Evolutionary conservation across 306 rosid species (phyloP).

Genomic region (Carpinus viminea): DNA sequence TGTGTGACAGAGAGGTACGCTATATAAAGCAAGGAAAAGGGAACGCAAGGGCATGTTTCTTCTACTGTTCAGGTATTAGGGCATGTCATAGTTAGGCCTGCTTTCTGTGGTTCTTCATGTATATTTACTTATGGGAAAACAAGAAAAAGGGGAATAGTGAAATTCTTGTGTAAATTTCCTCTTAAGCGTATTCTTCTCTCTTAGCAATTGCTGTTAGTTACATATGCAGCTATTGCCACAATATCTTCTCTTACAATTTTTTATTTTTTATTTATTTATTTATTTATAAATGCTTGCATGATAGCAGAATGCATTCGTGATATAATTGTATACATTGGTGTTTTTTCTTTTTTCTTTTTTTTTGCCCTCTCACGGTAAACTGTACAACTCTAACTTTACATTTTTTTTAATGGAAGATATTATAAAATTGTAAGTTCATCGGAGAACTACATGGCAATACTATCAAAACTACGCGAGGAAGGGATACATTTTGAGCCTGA

Average conservation of each 20-base stretch:
- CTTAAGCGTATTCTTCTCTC: background rate
- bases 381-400: background rate
- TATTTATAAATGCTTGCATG: background rate
- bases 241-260: background rate
- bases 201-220: background rate
- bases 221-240: background rate
- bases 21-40: background rate
- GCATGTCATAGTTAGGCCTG: background rate
- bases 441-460: slow-evolving; percentile 69
- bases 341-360: background rate
- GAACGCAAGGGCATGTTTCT: background rate
- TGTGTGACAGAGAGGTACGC: background rate
- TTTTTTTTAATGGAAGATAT: slow-evolving; percentile 52
- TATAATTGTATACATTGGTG: background rate
- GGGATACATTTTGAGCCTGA: slow-evolving; percentile 81
- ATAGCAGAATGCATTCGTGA: background rate
- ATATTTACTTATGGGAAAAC: background rate
- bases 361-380: background rate
- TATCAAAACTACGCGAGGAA: slow-evolving; percentile 71
- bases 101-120: background rate
- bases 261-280: too few relatives aligned
- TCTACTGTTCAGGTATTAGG: background rate
- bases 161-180: background rate
- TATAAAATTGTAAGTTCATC: slow-evolving; percentile 80
- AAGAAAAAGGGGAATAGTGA: background rate